phyloP scores from a whole-genome alignment of 1,139 yeast species.

The Candida neerlandica region DNA sequence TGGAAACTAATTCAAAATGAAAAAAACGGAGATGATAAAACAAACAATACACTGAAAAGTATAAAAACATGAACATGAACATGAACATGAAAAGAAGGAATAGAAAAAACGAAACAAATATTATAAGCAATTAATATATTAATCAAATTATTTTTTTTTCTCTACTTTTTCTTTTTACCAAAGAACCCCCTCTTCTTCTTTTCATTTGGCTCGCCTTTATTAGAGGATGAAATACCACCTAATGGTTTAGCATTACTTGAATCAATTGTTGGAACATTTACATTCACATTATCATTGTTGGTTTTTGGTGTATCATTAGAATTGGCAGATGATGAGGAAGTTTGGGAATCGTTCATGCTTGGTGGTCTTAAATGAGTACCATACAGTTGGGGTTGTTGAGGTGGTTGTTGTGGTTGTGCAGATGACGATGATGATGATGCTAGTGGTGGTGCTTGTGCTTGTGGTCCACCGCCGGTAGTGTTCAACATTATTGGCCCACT shows the following conservation, averaged over 20 bases:
- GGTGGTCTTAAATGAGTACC: slow-evolving; percentile 27
- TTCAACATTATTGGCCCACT: slow-evolving; percentile 3
- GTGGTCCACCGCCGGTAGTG: slow-evolving; percentile 9
- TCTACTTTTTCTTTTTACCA: slow-evolving; percentile 17
- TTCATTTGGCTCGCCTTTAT: slow-evolving; percentile 17
- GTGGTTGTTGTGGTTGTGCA: slow-evolving; percentile 18
- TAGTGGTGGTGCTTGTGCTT: slow-evolving; percentile 19
- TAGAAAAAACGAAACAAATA: background rate
- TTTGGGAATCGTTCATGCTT: slow-evolving; percentile 27
- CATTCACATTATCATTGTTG: slow-evolving; percentile 18
- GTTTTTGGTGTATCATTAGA: slow-evolving; percentile 36
- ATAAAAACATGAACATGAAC: too few species aligned
- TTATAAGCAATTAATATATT: background rate
- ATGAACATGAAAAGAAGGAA: background rate
- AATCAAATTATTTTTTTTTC: background rate
- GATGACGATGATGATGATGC: background rate
- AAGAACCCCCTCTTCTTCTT: slow-evolving; percentile 39
- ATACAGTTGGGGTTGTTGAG: slow-evolving; percentile 7
- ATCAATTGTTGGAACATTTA: slow-evolving; percentile 17
- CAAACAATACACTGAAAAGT: too few species aligned
- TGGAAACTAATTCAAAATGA: too few species aligned
- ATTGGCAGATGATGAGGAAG: slow-evolving; percentile 30
- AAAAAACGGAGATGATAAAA: too few species aligned
- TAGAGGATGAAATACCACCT: slow-evolving; percentile 31
- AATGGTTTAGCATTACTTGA: slow-evolving; percentile 35